A percentile compares a stretch with the other conserved stretches of the same genome.
Conservation (phyloP, 2,329 filamentous ascomycete genomes). For the Aspergillus bombycis region DNA sequence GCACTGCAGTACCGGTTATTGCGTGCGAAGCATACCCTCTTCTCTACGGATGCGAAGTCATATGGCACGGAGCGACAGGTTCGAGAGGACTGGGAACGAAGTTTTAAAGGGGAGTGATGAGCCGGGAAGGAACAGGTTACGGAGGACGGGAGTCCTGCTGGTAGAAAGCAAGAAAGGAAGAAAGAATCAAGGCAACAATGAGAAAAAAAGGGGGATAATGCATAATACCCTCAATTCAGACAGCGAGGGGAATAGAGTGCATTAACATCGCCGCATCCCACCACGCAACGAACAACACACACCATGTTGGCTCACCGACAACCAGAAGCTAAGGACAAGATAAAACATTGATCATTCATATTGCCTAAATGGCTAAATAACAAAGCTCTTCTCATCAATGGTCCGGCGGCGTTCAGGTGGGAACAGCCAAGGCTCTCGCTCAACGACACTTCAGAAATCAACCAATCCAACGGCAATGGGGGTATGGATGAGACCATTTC, state of each 20-base stretch:
- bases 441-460: background rate
- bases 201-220: background rate
- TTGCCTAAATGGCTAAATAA: conserved; percentile 1
- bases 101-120: background rate
- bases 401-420: background rate
- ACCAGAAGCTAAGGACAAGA: background rate
- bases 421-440: background rate
- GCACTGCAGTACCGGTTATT: too few species aligned
- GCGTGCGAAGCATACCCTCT: fast-evolving
- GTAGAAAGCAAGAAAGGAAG: background rate
- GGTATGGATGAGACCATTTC: background rate
- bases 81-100: too few species aligned
- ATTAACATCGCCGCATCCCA: background rate
- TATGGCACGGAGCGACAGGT: background rate
- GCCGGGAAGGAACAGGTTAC: background rate
- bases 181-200: background rate
- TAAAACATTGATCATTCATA: background rate
- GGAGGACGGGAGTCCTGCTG: background rate
- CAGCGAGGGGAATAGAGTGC: background rate
- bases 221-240: background rate
- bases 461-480: background rate
- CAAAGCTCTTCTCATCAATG: background rate
- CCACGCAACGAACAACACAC: background rate
- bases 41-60: background rate
- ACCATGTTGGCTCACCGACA: background rate